phyloP scores from a whole-genome alignment of 495 filamentous ascomycete species.

The Lasiosphaeriaceae sp. region DNA sequence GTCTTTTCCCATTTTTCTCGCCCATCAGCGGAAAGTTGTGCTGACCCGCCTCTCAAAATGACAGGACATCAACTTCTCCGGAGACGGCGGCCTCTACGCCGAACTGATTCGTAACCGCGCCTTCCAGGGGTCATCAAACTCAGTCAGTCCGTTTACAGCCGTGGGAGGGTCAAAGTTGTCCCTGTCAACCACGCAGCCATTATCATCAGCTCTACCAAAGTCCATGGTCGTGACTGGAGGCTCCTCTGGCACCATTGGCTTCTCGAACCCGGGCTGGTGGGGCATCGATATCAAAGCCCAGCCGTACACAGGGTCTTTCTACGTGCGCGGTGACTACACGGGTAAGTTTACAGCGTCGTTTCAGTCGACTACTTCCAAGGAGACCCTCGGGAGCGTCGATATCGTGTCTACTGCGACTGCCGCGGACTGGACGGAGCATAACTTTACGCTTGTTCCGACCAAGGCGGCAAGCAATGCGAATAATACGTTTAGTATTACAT shows the following conservation, averaged over 20 bases:
- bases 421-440: slow-evolving; percentile 45
- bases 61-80: slow-evolving; percentile 69
- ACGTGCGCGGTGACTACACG: slow-evolving; percentile 45
- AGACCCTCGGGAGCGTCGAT: slow-evolving; percentile 39
- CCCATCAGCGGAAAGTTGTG: too few relatives aligned
- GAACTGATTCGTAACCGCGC: slow-evolving; percentile 71
- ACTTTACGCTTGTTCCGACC: slow-evolving; percentile 40
- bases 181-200: slow-evolving; percentile 34
- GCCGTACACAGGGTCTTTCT: slow-evolving; percentile 56
- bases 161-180: slow-evolving; percentile 43
- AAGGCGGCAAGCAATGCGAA: slow-evolving; percentile 52
- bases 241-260: slow-evolving; percentile 42
- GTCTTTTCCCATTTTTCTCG: too few relatives aligned
- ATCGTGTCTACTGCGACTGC: slow-evolving; percentile 26
- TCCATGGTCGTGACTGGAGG: background rate
- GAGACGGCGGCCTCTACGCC: slow-evolving; percentile 74
- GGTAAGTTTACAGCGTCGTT: slow-evolving; percentile 44
- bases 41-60: too few relatives aligned
- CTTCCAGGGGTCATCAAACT: slow-evolving; percentile 44
- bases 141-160: slow-evolving; percentile 54
- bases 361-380: slow-evolving; percentile 41
- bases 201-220: slow-evolving; percentile 52
- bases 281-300: slow-evolving; percentile 54
- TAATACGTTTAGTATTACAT: slow-evolving; percentile 62
- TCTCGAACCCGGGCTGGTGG: slow-evolving; percentile 58